phyloP scores from a whole-genome alignment of 257 asterid species.

The Solanum lignicaule region DNA sequence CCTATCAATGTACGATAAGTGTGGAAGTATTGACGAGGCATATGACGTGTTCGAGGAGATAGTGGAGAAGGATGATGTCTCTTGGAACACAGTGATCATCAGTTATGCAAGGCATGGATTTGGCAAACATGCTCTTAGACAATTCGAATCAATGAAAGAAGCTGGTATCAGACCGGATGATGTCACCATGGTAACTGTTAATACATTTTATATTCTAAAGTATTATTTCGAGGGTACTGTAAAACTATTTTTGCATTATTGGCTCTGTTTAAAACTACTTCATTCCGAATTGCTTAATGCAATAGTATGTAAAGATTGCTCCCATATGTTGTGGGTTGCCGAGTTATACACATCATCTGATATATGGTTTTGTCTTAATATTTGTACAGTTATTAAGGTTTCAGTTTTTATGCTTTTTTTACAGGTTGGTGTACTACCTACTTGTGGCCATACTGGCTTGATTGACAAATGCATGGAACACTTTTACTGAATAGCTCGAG shows the following conservation, averaged over 20 bases:
- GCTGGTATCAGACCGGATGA: too few species aligned
- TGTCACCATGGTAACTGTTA: too few species aligned
- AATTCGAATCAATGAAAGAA: too few species aligned
- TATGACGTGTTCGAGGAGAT: too few species aligned
- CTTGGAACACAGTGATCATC: too few species aligned
- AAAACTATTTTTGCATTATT: neutral
- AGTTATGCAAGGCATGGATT: too few species aligned
- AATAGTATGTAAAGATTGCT: neutral
- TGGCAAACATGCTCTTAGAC: too few species aligned
- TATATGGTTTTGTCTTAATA: neutral
- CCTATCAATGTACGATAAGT: too few species aligned
- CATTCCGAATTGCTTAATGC: neutral
- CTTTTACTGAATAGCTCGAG: slow-evolving; percentile 58
- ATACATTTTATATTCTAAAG: too few species aligned
- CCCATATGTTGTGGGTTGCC: neutral
- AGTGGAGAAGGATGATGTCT: too few species aligned
- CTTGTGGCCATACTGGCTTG: slow-evolving; percentile 83
- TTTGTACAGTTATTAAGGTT: neutral
- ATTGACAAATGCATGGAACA: slow-evolving; percentile 55
- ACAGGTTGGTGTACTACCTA: slow-evolving; percentile 70
- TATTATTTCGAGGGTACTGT: too few species aligned
- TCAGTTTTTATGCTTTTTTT: neutral
- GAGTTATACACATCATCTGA: neutral
- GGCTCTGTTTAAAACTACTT: neutral
- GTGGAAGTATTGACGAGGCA: too few species aligned